Evolutionary conservation across 2,329 filamentous ascomycete genomes (phyloP).

Genomic region (Alternaria arbusti): DNA sequence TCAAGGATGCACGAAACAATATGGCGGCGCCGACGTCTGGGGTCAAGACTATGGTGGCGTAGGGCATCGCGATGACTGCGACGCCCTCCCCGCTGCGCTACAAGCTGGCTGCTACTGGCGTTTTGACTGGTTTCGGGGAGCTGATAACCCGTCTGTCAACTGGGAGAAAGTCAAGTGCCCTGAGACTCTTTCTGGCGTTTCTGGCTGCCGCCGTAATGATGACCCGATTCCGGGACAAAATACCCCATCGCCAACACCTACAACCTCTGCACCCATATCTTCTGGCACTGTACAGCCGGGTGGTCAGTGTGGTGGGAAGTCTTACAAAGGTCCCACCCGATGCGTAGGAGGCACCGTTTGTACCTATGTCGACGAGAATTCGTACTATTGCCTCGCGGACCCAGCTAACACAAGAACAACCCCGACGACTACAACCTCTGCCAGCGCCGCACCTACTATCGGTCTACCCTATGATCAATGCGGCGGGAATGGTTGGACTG

Average conservation of each 20-base stretch:
- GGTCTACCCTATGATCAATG: constrained; percentile 23
- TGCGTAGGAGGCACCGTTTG: constrained; percentile 22
- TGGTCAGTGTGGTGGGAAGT: constrained; percentile 22
- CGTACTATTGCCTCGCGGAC: constrained; percentile 25
- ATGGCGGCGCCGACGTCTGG: constrained; percentile 56
- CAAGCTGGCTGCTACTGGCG: constrained; percentile 67
- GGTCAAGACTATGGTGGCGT: constrained; percentile 67
- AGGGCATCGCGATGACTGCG: constrained; percentile 58
- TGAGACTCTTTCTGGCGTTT: constrained; percentile 54
- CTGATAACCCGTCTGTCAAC: constrained; percentile 62
- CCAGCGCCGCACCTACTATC: constrained; percentile 13
- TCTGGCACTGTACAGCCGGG: constrained; percentile 24
- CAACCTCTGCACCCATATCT: constrained; percentile 17
- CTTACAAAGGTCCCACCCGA: constrained; percentile 18
- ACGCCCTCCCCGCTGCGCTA: constrained; percentile 59
- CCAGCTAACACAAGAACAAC: constrained; percentile 18
- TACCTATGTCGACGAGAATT: constrained; percentile 20
- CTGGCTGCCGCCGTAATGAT: constrained; percentile 48
- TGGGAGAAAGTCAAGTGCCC: constrained; percentile 66
- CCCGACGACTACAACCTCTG: constrained; percentile 7
- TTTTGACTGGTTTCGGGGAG: constrained; percentile 68
- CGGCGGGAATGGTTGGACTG: constrained; percentile 17
- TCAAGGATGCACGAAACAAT: constrained; percentile 55
- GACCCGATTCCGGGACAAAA: constrained; percentile 23
- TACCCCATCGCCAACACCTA: constrained; percentile 16